Base-by-base conservation (phyloP, 2,329 filamentous ascomycete genomes). In the Didymosphaeria variabile region DNA sequence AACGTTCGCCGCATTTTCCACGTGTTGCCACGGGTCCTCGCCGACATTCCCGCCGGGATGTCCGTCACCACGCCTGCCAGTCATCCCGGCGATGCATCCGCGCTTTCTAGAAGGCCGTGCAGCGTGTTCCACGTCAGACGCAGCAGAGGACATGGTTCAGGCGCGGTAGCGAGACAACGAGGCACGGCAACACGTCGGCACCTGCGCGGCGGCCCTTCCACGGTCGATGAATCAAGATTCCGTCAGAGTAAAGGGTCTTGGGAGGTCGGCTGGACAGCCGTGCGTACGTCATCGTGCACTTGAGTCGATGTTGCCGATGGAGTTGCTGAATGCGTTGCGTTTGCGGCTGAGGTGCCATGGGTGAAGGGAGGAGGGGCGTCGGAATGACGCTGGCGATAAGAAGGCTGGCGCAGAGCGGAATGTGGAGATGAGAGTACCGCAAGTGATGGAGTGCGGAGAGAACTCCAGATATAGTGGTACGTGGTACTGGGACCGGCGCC, bases 21-120 rank as follows among this genome's bases (percentile, higher is more conserved):
- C 50, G 50, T 53, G 50, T 29, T 21, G 50, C 50, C 50, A 53
- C 50, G 50, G 7, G 36, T 31, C 13, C 10, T n/a, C 26, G 45
- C 45, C 23, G 26, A n/a, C 13, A 6, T 7, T 26, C 5, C 45
- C 6, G 3, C 12, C 38, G 38, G 15, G n/a, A n/a, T n/a, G 17
- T 8, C 36, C 12, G 17, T 17, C 36, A 38, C 9, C 36, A 38
- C 9, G 5, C 36, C 12, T 38, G 36, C 36, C 5, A 17, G 15
- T 9, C 38, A n/a, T 40, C n/a, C n/a, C 38, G 38, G 38, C 38
- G 26, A 29, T 12, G 45, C 23, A 49, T 49, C 45, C 45, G 15
- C 17, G n/a, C 15, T 12, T 49, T 49, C 45, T 12, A 29, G 19
- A 26, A 4, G 45, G 5, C 45, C 9, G 45, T 26, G 21, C 21